These are phyloP conservation scores for Boletus barrowsii DNA, from an alignment of 768 basidiomycete species.

Conservation along the genomic window DNA sequence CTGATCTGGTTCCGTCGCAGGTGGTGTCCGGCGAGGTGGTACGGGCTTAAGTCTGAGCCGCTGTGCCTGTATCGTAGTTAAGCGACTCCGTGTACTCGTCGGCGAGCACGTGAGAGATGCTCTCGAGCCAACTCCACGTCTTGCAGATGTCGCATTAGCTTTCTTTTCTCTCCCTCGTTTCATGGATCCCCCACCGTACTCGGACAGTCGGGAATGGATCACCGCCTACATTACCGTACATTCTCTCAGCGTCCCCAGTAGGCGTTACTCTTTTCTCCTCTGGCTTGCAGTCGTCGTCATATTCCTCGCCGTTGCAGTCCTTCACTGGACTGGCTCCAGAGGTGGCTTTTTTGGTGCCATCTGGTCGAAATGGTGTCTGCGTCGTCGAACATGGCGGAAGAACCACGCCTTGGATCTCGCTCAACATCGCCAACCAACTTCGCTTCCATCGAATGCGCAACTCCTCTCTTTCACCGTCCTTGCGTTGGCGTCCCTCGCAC, in stretches of 20 bases:
- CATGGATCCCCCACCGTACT: constrained; percentile 42
- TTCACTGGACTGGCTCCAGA: constrained; percentile 42
- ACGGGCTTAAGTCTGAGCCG: no score
- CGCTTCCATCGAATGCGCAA: constrained; percentile 64
- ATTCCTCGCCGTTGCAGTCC: constrained; percentile 38
- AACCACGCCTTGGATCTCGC: constrained; percentile 39
- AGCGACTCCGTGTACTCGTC: no score
- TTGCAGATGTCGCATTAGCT: no score
- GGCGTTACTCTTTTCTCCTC: constrained; percentile 55
- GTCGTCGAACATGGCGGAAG: constrained; percentile 57
- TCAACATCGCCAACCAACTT: constrained; percentile 38
- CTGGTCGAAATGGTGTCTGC: constrained; percentile 59
- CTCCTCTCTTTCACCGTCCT: constrained; percentile 50
- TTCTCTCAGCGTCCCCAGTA: constrained; percentile 47
- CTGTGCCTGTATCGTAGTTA: no score
- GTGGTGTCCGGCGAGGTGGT: constrained; percentile 45
- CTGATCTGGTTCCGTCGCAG: constrained; percentile 17
- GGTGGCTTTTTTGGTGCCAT: constrained; percentile 46
- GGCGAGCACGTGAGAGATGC: background rate
- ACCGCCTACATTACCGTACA: constrained; percentile 57
- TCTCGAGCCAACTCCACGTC: background rate
- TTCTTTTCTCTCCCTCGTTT: constrained; percentile 3
- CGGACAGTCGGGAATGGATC: constrained; percentile 49
- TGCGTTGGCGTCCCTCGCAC: constrained; percentile 38
- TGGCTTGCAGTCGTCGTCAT: constrained; percentile 52